Evolutionary conservation across 148 eudicot species (phyloP), one percentile per base, ranked within the genome.

Genomic region (Vaccinium macrocarpon): DNA sequence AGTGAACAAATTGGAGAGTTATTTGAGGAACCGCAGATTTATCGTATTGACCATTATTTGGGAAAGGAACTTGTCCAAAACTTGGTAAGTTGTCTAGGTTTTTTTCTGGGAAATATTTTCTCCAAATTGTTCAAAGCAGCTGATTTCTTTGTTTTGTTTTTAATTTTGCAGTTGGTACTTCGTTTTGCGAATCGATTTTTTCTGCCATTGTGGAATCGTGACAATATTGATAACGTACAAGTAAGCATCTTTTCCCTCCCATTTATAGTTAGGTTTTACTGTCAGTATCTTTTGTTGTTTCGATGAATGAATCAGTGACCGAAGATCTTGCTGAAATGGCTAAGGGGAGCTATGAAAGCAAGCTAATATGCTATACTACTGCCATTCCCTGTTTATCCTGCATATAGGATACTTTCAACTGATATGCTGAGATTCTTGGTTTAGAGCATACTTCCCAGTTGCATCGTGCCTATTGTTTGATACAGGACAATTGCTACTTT

Each of bases 41-140:
- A 93, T 76, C 98, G 99, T 76, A 97, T 97, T 80, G 98, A 97
- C 91, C 99, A 97, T 86, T 97, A 95, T 79, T 71, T 95, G 93
- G 99, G 99, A 66, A 97, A 97, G 89, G 99, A 97, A 86, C 87
- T 97, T 88, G 98, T 97, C 88, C 99, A 97, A 88, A 97, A 97
- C 90, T 48, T 97, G 99, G 99, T 97, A 94, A 64, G 70, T 53
- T 84, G 8, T 55, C 81, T 57, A 35, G 71, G 50, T 87, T 66
- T 81, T 66, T 81, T 12, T 86, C 35, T 52, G 56, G 21, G 62
- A 48, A 35, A 14, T 73, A 27, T 56, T 70, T n/a, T 57, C 18
- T 42, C 72, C 82, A 48, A 9, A 61, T 42, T 25, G 68, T 72
- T 81, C 32, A 42, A 51, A 57, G 32, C 25, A 57, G 50, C 74